Evolutionary conservation across 2,329 filamentous ascomycete genomes (phyloP), one percentile per base, ranked within the genome.

Genomic region (Exophiala sp.): DNA sequence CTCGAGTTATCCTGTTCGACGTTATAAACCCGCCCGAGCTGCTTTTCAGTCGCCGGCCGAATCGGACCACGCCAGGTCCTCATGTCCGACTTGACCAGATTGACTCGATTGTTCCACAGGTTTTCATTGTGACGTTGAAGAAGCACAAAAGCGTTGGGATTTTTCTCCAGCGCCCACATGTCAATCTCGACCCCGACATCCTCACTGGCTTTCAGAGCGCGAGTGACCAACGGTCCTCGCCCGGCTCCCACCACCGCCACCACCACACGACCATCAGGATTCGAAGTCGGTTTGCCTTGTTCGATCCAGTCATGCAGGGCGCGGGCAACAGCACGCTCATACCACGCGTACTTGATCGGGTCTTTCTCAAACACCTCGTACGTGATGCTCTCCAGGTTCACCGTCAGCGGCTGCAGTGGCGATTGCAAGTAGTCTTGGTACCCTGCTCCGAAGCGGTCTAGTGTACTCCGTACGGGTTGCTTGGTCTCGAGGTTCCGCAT

Each of bases 361-460:
- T 98, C 94, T 60, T 94, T 94, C 67, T 98, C 93, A 63, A 98
- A 98, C 1, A 97, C 91, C 65, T 98, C 93, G 67, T 98, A 98
- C 0, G 93, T 98, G 35, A 95, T 86, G 40, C 89, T 95, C 66
- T 98, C 94, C 11, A 98, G 77, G 61, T 98, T 98, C 67, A 98
- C 93, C 0, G 91, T 91, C 11, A 98, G 76, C 0, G 93, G 93
- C 66, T 98, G 94, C 34, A 98, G 74, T 2, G 93, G 93, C 1
- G 90, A 90, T 67, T 98, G 93, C 9, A 98, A 76, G 76, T 93
- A 98, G 67, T 98, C 93, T 63, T 98, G 94, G 60, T 86, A 88
- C 2, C 83, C 83, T 16, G 80, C 72, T 11, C 82, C 82, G 59
- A 86, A 86, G 24, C 75, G 73, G 63, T 87, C 83, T 45, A 87